These are phyloP conservation scores for Monosporozyma servazzii DNA, from an alignment of 805 yeast genomes.

Conservation along the genomic window DNA sequence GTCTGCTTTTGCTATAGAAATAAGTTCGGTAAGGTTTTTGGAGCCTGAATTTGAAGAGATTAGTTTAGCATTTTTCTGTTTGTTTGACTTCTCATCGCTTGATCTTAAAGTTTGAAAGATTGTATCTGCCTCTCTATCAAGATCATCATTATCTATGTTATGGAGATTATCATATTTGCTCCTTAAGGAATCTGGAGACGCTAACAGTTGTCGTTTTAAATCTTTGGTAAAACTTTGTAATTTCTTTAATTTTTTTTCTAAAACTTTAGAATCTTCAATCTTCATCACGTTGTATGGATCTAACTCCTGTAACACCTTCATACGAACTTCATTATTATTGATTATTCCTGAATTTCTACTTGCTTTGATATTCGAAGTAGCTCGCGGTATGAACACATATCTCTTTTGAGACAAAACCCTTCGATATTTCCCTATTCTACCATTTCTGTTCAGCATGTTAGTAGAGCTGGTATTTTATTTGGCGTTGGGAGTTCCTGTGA, in stretches of 20 bases:
- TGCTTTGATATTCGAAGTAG: neutral
- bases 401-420: neutral
- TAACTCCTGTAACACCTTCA: conserved; percentile 7
- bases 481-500: neutral
- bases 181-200: neutral
- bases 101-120: neutral
- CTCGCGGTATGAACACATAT: conserved; percentile 1
- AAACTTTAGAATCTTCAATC: conserved; percentile 10
- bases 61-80: neutral
- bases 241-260: conserved; percentile 23
- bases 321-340: conserved; percentile 7
- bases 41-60: neutral
- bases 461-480: neutral
- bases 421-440: neutral
- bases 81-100: neutral
- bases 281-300: conserved; percentile 5
- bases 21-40: conserved; percentile 5
- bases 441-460: neutral
- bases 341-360: conserved; percentile 2
- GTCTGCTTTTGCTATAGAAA: conserved; percentile 1
- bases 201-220: conserved; percentile 9
- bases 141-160: neutral
- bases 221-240: conserved; percentile 22
- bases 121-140: neutral
- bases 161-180: neutral